Percentiles rank a stretch among this genome's conserved stretches.
phyloP scores from a whole-genome alignment of 2,329 filamentous ascomycete genomes.

The Arthrocladium fulminans region DNA sequence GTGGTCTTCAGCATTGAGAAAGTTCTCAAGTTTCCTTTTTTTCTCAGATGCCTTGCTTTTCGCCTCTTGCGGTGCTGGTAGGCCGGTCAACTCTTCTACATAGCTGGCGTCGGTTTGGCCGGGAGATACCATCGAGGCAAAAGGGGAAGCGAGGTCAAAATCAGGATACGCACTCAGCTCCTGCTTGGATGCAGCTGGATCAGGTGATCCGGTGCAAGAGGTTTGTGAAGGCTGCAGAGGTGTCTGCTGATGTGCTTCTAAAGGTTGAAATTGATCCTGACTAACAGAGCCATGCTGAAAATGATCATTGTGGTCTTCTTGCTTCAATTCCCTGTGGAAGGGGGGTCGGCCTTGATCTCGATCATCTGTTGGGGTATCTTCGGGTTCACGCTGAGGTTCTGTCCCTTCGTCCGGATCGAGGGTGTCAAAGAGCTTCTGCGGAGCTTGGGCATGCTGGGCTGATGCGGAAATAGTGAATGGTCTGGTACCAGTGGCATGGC shows the following conservation, averaged over 20 bases:
- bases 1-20: background rate
- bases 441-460: background rate
- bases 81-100: too few species aligned
- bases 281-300: too few species aligned
- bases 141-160: background rate
- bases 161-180: background rate
- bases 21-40: conserved; percentile 5
- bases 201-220: too few species aligned
- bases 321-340: too few species aligned
- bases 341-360: too few species aligned
- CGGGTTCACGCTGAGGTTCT: too few species aligned
- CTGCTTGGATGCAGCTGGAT: background rate
- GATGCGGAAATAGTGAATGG: conserved; percentile 1
- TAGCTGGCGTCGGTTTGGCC: background rate
- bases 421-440: background rate
- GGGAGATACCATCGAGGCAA: background rate
- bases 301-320: too few species aligned
- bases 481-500: background rate
- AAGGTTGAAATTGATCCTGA: too few species aligned
- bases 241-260: too few species aligned
- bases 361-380: too few species aligned
- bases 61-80: background rate
- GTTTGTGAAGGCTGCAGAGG: too few species aligned
- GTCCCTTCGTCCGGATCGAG: background rate
- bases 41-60: conserved; percentile 2